Percentiles rank a stretch among this genome's conserved stretches.
phyloP scores from a whole-genome alignment of 805 yeast genomes.

The Ogataea kodamae region DNA sequence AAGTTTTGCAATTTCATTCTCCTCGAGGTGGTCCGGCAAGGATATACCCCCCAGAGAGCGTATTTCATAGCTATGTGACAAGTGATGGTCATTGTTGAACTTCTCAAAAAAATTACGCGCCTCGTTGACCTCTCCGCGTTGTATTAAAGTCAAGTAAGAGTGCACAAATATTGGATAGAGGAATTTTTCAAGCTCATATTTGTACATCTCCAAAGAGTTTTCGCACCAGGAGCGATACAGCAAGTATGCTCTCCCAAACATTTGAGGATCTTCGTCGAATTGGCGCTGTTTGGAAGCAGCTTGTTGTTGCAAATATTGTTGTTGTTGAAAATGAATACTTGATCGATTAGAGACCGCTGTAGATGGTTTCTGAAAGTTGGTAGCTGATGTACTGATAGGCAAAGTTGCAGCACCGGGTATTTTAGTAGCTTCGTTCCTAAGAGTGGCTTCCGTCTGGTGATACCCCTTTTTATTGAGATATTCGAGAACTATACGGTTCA shows the following conservation, averaged over 20 bases:
- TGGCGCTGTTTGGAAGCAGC: constrained; percentile 33
- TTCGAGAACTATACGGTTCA: constrained; percentile 88
- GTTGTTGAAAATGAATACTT: constrained; percentile 32
- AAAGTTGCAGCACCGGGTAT: constrained; percentile 48
- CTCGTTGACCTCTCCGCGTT: constrained; percentile 52
- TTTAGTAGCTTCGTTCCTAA: constrained; percentile 79
- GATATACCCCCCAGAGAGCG: constrained; percentile 69
- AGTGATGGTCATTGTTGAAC: constrained; percentile 66
- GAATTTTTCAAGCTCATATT: constrained; percentile 78
- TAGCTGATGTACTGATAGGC: constrained; percentile 46
- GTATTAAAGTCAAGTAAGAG: constrained; percentile 73
- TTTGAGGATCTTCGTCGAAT: constrained; percentile 57
- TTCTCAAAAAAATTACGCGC: constrained; percentile 76
- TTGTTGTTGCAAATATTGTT: constrained; percentile 26
- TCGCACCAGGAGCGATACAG: constrained; percentile 87
- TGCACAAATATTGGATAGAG: constrained; percentile 93
- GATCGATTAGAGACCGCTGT: constrained; percentile 35
- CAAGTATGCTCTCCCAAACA: constrained; percentile 75
- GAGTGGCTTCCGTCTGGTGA: constrained; percentile 89
- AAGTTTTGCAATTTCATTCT: constrained; percentile 75
- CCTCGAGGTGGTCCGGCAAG: constrained; percentile 74
- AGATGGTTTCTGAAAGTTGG: constrained; percentile 30
- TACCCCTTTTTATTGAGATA: constrained; percentile 92
- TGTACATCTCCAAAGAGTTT: constrained; percentile 84
- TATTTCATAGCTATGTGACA: constrained; percentile 77